Base-by-base conservation (phyloP, 106 monocot genomes). In the Phalaenopsis aphrodite region DNA sequence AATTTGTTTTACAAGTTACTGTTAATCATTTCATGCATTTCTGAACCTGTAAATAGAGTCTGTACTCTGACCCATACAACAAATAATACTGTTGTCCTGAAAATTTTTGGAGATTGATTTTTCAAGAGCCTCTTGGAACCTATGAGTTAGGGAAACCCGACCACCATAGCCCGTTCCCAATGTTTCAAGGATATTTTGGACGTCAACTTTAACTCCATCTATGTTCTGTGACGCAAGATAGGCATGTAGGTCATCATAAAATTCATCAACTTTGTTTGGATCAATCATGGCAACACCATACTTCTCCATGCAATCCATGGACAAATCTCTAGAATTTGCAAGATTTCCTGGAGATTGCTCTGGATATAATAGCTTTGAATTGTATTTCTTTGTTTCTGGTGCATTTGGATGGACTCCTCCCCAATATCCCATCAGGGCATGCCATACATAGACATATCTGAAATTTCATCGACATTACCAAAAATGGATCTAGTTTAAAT, bases 341-440 rank as follows among this genome's bases (percentile, higher is more conserved):
- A 85, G 85, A 78, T 83, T 85, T 81, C 88, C 88, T 14, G 77
- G 85, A 78, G 88, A 88, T 76, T 88, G 88, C 7, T 46, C 56
- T n/a, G 88, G 88, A 47, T 85, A 85, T 39, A 81, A 3, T 75
- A 88, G 49, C 39, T 73, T 83, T 14, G 85, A 68, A 36, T 88
- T 81, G 21, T 88, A 88, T 48, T 88, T 85, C 56, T 78, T 83
- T 2, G 85, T 88, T 75, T 76, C 82, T 66, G 77, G 78, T 41
- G 85, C 78, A 75, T 83, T 46, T 47, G 85, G 83, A 75, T 83
- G 72, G 73, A 88, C 57, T 80, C 88, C 85, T 58, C 88, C 88
- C 88, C 88, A 88, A 43, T 88, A 83, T 65, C 88, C 88, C 85
- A 85, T 83, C 14, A 88, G 56, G 2, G 88, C 88, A 75, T 88